Evolutionary conservation across 1,284 basidiomycete species (phyloP), one percentile per base, ranked within the genome.

Genomic region (Sanghuangporus baumii): DNA sequence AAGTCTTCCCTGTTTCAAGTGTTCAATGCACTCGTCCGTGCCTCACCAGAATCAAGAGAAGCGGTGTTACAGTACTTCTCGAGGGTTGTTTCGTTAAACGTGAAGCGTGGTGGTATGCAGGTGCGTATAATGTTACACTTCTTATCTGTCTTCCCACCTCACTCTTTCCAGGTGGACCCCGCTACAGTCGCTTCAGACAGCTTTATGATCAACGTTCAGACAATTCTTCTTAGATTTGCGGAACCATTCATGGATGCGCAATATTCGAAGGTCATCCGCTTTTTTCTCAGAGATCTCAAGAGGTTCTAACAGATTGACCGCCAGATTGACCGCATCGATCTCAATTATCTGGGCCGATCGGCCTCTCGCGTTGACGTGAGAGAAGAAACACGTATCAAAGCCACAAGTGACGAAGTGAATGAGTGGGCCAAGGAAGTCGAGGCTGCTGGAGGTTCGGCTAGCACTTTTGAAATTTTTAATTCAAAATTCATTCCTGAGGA

Each of bases 161-260:
- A 31, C 26, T 31, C 26, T 31, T 31, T 63, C 12, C 60, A 92
- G 84, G 91, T 98, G 40, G 90, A 96, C 64, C 84, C 87, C 2
- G 80, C 84, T 11, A 92, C 91, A 0, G 96, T 99, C 4, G 87
- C 95, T 0, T 89, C 88, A 0, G 96, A 99, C 71, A 89, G 91
- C 57, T 98, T 94, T 75, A 93, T 98, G 89, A 84, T 93, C 65
- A 99, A 98, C 69, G 70, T 96, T 46, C 93, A 96, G 70, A 83
- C 84, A 43, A 78, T 97, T 18, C 75, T 98, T 26, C 79, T 96
- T 48, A 85, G 88, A 20, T 93, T 99, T 68, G 91, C 94, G n/a
- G 93, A 95, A 68, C 97, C 97, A 0, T 98, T 99, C 72, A 94
- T 98, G 83, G 96, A 99, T 73, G 87, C 91, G 0, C 86, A 83